Conservation (phyloP, 495 filamentous ascomycete species). For the Penicillium waksmanii region DNA sequence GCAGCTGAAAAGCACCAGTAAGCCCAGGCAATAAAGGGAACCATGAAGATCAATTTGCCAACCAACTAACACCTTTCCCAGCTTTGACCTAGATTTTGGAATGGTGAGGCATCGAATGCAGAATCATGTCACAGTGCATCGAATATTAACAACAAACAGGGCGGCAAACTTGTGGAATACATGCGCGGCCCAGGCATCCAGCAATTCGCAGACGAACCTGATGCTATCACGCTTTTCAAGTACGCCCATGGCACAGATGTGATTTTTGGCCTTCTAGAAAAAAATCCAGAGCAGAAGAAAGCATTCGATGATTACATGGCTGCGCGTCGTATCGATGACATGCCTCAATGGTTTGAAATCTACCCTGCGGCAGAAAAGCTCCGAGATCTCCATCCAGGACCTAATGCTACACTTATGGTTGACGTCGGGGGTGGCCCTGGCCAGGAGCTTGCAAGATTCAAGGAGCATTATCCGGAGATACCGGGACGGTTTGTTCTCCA, state of each 20-base stretch:
- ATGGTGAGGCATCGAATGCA: slow-evolving; percentile 5
- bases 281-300: slow-evolving; percentile 26
- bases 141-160: slow-evolving; percentile 8
- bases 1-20: slow-evolving; percentile 32
- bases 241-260: slow-evolving; percentile 26
- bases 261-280: slow-evolving; percentile 27
- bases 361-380: slow-evolving; percentile 15
- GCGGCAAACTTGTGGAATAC: slow-evolving; percentile 29
- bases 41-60: neutral
- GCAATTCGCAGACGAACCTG: slow-evolving; percentile 28
- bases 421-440: slow-evolving; percentile 55
- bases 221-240: slow-evolving; percentile 24
- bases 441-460: slow-evolving; percentile 47
- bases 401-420: slow-evolving; percentile 42
- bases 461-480: slow-evolving; percentile 29
- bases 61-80: neutral
- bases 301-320: slow-evolving; percentile 36
- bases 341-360: slow-evolving; percentile 32
- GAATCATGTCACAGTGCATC: neutral
- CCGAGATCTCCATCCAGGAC: slow-evolving; percentile 17
- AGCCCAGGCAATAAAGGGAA: neutral
- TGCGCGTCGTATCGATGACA: slow-evolving; percentile 24
- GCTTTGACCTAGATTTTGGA: slow-evolving; percentile 21
- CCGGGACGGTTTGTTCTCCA: slow-evolving; percentile 54
- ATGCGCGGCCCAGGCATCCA: slow-evolving; percentile 31